Conservation (phyloP, 1,284 basidiomycete species). For the Malassezia psittaci region DNA sequence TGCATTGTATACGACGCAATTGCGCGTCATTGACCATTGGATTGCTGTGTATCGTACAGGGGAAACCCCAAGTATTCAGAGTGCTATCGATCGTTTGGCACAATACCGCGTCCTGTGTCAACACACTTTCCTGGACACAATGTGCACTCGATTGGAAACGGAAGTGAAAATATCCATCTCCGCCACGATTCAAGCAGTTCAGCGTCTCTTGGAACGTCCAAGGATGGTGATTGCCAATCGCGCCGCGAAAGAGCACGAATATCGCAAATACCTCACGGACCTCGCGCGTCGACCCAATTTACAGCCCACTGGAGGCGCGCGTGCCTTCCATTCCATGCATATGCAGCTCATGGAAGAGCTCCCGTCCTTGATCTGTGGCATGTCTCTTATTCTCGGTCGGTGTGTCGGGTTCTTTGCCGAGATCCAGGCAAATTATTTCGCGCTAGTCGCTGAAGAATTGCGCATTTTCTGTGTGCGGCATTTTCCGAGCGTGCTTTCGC, state of each 20-base stretch:
- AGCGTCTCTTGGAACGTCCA: slow-evolving; percentile 26
- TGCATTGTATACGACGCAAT: slow-evolving; percentile 22
- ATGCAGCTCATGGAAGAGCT: slow-evolving; percentile 49
- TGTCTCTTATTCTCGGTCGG: slow-evolving; percentile 45
- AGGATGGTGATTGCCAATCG: slow-evolving; percentile 45
- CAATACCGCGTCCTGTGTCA: slow-evolving; percentile 20
- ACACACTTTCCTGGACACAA: slow-evolving; percentile 15
- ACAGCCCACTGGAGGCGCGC: slow-evolving; percentile 34
- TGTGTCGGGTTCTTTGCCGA: slow-evolving; percentile 43
- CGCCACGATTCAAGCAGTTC: slow-evolving; percentile 41
- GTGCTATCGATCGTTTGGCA: slow-evolving; percentile 20
- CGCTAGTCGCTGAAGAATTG: slow-evolving; percentile 18
- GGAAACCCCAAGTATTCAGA: background rate
- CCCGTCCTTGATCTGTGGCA: slow-evolving; percentile 46
- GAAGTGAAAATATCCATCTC: slow-evolving; percentile 24
- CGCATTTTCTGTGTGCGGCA: slow-evolving; percentile 1
- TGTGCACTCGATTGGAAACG: slow-evolving; percentile 24
- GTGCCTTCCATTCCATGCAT: slow-evolving; percentile 47
- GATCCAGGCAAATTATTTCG: slow-evolving; percentile 40
- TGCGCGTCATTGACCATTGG: slow-evolving; percentile 26
- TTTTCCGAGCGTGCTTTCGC: slow-evolving; percentile 5
- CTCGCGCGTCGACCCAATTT: slow-evolving; percentile 20
- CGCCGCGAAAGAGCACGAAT: slow-evolving; percentile 46
- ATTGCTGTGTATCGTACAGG: slow-evolving; percentile 18
- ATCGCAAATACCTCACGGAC: slow-evolving; percentile 35